Conservation (phyloP, 2,329 filamentous ascomycete genomes). For the Hymenoscyphus fraxineus region DNA sequence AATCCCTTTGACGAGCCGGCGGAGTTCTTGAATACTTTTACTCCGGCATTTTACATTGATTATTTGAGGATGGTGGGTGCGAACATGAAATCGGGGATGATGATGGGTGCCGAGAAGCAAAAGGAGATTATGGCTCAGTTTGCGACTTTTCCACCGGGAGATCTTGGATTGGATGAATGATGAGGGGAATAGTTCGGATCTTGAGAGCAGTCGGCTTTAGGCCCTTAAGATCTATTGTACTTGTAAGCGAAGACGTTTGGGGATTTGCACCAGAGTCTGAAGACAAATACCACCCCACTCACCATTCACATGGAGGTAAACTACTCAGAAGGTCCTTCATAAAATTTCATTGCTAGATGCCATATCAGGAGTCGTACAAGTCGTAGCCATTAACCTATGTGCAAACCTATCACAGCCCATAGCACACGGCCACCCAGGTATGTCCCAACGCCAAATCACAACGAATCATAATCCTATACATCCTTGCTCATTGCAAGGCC, state of each 20-base stretch:
- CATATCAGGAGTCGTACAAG: background rate
- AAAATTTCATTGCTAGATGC: background rate
- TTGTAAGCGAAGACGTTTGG: no score
- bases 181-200: background rate
- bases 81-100: slow-evolving; percentile 11
- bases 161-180: slow-evolving; percentile 2
- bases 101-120: slow-evolving; percentile 17
- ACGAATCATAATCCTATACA: background rate
- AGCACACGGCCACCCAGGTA: slow-evolving; percentile 1
- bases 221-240: no score
- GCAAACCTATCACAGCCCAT: background rate
- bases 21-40: slow-evolving; percentile 54
- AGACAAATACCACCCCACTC: no score
- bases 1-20: slow-evolving; percentile 52
- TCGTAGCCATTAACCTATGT: background rate
- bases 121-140: slow-evolving; percentile 22
- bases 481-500: background rate
- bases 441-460: slow-evolving; percentile 3
- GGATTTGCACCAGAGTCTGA: no score
- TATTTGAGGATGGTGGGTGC: slow-evolving; percentile 21
- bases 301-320: background rate
- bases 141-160: slow-evolving; percentile 20
- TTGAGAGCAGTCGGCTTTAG: no score
- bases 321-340: background rate
- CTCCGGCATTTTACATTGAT: slow-evolving; percentile 37